Conservation (phyloP, 2,329 filamentous ascomycete genomes). For the Diaporthe aspalathi region DNA sequence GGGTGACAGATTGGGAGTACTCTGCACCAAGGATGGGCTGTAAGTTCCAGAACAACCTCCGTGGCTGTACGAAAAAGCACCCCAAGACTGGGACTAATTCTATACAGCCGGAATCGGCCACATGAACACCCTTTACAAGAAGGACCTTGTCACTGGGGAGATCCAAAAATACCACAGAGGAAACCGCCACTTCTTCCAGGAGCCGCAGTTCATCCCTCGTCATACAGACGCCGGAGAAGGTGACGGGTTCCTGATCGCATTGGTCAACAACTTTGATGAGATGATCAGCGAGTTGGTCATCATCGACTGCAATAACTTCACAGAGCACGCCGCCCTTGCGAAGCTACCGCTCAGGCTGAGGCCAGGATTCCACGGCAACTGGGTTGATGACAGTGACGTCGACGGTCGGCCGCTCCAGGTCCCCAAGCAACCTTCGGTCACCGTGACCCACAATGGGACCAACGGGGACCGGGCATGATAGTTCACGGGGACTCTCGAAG, state of each 20-base stretch:
- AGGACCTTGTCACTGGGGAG: neutral
- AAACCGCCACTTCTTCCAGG: neutral
- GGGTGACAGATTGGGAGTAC: neutral
- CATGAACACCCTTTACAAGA: slow-evolving; percentile 3
- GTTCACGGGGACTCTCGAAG: neutral
- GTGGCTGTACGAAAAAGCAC: too few relatives aligned
- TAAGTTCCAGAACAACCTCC: neutral
- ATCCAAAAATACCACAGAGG: neutral
- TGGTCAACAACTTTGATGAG: neutral
- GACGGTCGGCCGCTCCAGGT: neutral
- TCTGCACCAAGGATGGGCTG: neutral
- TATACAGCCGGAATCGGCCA: neutral
- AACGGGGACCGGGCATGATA: neutral
- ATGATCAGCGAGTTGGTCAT: slow-evolving; percentile 7
- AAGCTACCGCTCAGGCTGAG: neutral
- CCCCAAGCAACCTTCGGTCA: neutral
- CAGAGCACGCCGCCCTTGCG: neutral
- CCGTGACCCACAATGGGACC: neutral
- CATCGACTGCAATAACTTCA: neutral
- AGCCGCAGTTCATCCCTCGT: slow-evolving; percentile 6
- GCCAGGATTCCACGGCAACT: neutral
- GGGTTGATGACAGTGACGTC: neutral
- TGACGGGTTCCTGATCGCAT: neutral
- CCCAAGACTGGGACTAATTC: neutral
- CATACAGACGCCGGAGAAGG: neutral